Base-by-base conservation (phyloP, 1,284 basidiomycete species). In the Moesziomyces sp. region DNA sequence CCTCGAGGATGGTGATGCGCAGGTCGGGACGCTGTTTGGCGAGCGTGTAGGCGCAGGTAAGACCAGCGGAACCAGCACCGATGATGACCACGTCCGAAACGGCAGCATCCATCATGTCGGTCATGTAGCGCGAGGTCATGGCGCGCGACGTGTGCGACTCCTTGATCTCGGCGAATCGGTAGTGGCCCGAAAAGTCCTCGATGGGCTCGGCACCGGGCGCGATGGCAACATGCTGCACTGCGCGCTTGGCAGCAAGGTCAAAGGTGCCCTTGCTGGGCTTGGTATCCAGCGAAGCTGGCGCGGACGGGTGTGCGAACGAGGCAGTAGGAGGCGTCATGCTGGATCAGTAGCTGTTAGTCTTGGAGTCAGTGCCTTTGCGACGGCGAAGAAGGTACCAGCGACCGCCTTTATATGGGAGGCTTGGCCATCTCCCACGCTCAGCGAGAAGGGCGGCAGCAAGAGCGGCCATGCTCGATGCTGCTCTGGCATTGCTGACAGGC, bases 1-100 rank as follows among this genome's bases (percentile, higher is more conserved):
- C 91, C 85, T 93, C 92, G 73, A 93, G 86, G 80, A 93, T 92
- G 24, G 92, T 92, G 77, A 93, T 87, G 75, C 90, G 91, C 61
- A 92, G 85, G 85, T 93, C 90, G 14, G 92, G 92, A 14, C 91
- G 88, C 16, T 88, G 89, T 52, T 93, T 88, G 65, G 89, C 81
- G 5, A 83, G 66, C 1, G 69, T 88, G 85, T 92, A 93, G 23
- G 91, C 92, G 78, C 90, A 92, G 10, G 90, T 91, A 46, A 93
- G 86, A 30, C 92, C 92, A 18, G 92, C 91, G 60, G 90, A 91
- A 44, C 92, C 92, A 6, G 91, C 91, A 16, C 92, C 92, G 71
- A 93, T 87, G 77, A 93, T 90, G 51, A 92, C 90, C 14, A 93
- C 89, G 79, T 93, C 92, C 28, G 91, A 92, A 13, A 93, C 85